These are phyloP conservation scores for Spiromastix sp. DNA, from an alignment of 2,329 filamentous ascomycete species.

Conservation along the genomic window DNA sequence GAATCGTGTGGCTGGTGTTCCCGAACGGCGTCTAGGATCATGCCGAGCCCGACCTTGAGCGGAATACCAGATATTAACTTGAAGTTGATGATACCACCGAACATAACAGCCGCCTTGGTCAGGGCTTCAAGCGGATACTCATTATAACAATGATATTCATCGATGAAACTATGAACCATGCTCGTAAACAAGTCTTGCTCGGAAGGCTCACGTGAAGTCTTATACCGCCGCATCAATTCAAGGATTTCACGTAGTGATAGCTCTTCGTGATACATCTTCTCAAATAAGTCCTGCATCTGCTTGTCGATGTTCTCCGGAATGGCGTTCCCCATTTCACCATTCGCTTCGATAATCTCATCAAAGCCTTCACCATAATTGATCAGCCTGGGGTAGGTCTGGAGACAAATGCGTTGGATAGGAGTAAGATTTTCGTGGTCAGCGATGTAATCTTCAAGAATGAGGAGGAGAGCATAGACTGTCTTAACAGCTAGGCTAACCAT, in stretches of 20 bases:
- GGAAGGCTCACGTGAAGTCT: conserved; percentile 68
- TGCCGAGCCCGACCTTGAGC: conserved; percentile 84
- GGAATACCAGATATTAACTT: conserved; percentile 83
- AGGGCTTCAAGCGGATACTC: conserved; percentile 95
- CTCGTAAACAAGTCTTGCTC: conserved; percentile 95
- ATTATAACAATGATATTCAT: conserved; percentile 91
- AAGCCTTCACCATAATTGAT: conserved; percentile 95
- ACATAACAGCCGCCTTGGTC: conserved; percentile 89
- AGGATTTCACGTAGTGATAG: conserved; percentile 80
- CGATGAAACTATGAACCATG: conserved; percentile 96
- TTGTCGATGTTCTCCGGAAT: conserved; percentile 69
- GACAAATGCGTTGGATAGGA: conserved; percentile 71
- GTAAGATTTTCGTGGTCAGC: conserved; percentile 60
- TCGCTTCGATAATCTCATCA: conserved; percentile 81
- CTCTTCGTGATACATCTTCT: conserved; percentile 92
- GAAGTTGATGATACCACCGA: conserved; percentile 91
- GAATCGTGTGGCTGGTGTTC: conserved; percentile 72
- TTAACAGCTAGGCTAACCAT: conserved; percentile 73
- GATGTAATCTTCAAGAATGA: conserved; percentile 62
- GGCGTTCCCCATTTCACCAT: conserved; percentile 69
- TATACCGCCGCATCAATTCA: conserved; percentile 73
- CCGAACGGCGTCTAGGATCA: conserved; percentile 93
- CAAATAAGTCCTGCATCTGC: conserved; percentile 96
- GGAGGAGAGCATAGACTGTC: conserved; percentile 70
- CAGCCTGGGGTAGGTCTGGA: conserved; percentile 82